phyloP scores from a whole-genome alignment of 83 land plant genomes.

The Picea abies region DNA sequence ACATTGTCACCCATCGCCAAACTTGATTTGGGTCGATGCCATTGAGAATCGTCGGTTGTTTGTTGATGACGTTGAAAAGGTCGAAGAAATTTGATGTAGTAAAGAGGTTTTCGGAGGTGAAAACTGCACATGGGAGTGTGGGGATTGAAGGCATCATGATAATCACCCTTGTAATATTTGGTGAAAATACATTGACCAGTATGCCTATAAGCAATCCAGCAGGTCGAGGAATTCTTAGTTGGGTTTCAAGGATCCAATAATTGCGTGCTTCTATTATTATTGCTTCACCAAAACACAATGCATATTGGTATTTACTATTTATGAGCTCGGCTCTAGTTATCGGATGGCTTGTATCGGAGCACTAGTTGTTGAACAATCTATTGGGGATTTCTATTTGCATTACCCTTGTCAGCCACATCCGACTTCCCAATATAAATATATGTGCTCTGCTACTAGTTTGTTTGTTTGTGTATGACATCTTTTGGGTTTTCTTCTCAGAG shows the following conservation, averaged over 20 bases:
- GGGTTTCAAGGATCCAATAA: slow-evolving; percentile 18
- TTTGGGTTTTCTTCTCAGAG: slow-evolving; percentile 93
- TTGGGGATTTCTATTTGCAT: slow-evolving; percentile 46
- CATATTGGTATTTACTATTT: not conserved
- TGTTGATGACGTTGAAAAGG: too few species aligned
- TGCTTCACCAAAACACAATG: slow-evolving; percentile 7
- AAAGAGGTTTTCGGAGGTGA: too few species aligned
- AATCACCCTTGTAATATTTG: too few species aligned
- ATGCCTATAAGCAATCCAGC: too few species aligned
- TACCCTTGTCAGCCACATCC: slow-evolving; percentile 42
- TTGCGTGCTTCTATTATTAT: slow-evolving; percentile 22
- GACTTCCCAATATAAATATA: slow-evolving; percentile 42
- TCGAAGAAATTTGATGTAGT: too few species aligned
- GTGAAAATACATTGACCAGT: too few species aligned
- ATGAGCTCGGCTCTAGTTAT: not conserved
- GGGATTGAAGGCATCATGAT: too few species aligned
- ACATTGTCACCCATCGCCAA: too few species aligned
- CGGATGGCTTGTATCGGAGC: slow-evolving; percentile 21
- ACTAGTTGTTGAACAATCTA: slow-evolving; percentile 47
- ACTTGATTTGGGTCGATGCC: too few species aligned
- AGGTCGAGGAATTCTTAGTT: slow-evolving; percentile 7
- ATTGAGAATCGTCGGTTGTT: too few species aligned
- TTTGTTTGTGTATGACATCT: slow-evolving; percentile 5
- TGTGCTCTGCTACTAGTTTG: slow-evolving; percentile 39
- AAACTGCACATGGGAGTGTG: too few species aligned